Evolutionary conservation across 2,329 filamentous ascomycete genomes (phyloP).

Genomic region (Stromatinia cepivora): DNA sequence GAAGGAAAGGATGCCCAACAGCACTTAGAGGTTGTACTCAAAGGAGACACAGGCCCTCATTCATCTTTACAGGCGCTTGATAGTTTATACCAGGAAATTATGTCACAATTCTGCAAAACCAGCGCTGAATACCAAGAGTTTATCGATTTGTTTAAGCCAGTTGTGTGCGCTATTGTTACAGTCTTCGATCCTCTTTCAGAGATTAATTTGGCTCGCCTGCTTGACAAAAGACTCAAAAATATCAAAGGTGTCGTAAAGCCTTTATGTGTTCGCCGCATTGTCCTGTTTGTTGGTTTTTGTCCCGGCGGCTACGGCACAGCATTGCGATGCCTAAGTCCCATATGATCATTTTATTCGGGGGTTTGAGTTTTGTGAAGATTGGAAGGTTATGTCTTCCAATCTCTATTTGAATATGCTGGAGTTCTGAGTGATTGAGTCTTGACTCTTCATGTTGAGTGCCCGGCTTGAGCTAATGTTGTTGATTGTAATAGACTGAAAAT

Average conservation of each 20-base stretch:
- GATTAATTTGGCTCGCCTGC: not conserved
- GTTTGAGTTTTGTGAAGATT: not conserved
- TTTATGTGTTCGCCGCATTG: not conserved
- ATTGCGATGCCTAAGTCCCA: not conserved
- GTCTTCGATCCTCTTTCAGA: not conserved
- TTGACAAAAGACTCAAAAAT: not conserved
- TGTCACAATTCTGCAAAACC: not conserved
- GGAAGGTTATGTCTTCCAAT: not conserved
- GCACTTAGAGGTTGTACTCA: not conserved
- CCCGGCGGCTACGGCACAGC: not conserved
- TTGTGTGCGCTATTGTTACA: not conserved
- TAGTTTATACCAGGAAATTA: not conserved
- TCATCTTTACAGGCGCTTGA: not conserved
- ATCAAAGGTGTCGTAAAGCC: not conserved
- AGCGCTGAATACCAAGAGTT: not conserved
- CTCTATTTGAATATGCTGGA: not conserved
- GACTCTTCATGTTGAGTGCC: not conserved
- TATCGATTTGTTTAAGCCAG: not conserved
- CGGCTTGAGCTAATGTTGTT: not conserved
- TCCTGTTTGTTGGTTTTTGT: not conserved
- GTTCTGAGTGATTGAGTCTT: not conserved
- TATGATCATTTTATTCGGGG: not conserved
- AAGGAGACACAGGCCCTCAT: not conserved
- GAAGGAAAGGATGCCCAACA: not conserved
- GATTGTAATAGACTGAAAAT: not conserved